phyloP scores from a whole-genome alignment of 768 basidiomycete genomes.

The Collybia nuda region DNA sequence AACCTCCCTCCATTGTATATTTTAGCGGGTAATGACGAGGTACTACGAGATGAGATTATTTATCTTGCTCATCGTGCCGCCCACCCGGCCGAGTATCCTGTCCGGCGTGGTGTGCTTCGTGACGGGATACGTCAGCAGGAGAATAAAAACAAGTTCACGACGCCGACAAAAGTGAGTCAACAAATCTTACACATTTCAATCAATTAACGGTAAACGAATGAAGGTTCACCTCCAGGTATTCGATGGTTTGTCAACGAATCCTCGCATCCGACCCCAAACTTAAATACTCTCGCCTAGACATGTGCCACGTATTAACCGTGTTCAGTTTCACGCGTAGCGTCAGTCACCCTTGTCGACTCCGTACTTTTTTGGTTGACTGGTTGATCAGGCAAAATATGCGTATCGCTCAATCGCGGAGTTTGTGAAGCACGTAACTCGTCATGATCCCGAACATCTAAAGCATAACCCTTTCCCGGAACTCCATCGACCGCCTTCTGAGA shows the following conservation, averaged over 20 bases:
- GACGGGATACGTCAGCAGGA: constrained; percentile 47
- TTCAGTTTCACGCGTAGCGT: constrained; percentile 66
- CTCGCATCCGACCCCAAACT: background rate
- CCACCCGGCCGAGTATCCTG: constrained; percentile 62
- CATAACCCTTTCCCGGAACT: constrained; percentile 49
- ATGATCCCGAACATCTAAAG: constrained; percentile 33
- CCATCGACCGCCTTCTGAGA: constrained; percentile 25
- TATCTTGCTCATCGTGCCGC: constrained; percentile 82
- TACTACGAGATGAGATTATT: constrained; percentile 75
- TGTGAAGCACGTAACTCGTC: constrained; percentile 49
- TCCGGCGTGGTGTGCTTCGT: constrained; percentile 50
- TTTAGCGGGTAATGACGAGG: constrained; percentile 71
- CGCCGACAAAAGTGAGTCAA: constrained; percentile 47
- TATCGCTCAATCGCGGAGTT: constrained; percentile 61
- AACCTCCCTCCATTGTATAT: constrained; percentile 78
- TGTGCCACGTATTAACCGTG: constrained; percentile 74
- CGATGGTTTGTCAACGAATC: constrained; percentile 49
- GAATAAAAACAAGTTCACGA: constrained; percentile 48
- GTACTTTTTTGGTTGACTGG: background rate
- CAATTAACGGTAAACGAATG: no score
- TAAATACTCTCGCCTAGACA: constrained; percentile 36
- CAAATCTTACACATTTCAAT: background rate
- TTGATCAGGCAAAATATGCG: constrained; percentile 52
- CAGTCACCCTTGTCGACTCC: constrained; percentile 16
- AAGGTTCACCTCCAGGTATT: constrained; percentile 76